Base-by-base conservation (phyloP, 2,329 filamentous ascomycete genomes). In the Cercospora beticola region DNA sequence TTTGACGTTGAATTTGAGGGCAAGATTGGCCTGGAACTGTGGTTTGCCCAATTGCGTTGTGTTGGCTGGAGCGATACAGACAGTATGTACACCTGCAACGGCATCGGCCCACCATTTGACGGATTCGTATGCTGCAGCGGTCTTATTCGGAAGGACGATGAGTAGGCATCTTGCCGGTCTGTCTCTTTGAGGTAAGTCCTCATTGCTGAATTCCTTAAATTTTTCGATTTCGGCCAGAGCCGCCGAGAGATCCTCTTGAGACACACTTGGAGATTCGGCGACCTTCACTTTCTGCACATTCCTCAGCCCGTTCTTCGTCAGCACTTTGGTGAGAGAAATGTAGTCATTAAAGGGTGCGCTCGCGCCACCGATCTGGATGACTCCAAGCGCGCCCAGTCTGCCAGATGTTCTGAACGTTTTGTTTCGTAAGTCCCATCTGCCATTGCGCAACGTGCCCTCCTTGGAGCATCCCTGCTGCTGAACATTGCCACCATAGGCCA, bases 1-100 rank as follows among this genome's bases (percentile, higher is more conserved):
- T 5, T 70, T 69, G 12, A 69, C 52, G 18, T 74, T 74, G 18
- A 74, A 31, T 60, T 74, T 74, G 57, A 73, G 43, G 14, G 56
- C 67, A 4, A 72, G 40, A 43, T 73, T 73, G 30, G 3, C 64
- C 18, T 56, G 54, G 14, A 70, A 59, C 9, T 30, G 40, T 0
- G 26, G 12, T 1, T 49, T 26, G 8, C 5, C 8, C 9, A 60
- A 16, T 2, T 26, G 33, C 1, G 6, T 6, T 2, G 16, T 14
- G 30, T 69, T 69, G 10, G 14, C 30, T 1, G 30, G 0, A 0
- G 62, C 63, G 1, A 70, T n/a, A 26, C 68, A 70, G 14, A 67
- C 46, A 16, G 68, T 70, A 12, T 65, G 40, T 2, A 62, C 49
- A 18, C 68, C 68, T 5, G 26, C 14, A 0, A 26, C 5, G 5